Base-by-base conservation (phyloP, 148 eudicot genomes). In the Diospyros kaki region DNA sequence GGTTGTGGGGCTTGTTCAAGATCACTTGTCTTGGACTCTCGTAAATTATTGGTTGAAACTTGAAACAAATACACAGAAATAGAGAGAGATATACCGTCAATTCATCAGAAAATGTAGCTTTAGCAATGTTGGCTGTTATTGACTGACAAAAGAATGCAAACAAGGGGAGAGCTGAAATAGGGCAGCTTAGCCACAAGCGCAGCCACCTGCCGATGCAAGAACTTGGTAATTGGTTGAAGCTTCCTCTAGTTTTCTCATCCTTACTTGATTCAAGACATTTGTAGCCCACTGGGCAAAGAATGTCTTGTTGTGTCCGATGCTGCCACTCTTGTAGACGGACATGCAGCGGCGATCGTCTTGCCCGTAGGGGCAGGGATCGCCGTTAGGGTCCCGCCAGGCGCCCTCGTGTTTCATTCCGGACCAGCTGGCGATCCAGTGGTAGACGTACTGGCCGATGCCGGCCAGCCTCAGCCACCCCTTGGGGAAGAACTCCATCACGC, bases 401-500 rank as follows among this genome's bases (percentile, higher is more conserved):
- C 97, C 97, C 18, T 77, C 80, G 76, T 90, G 90, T 17, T 28
- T 81, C 97, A 93, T 90, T 17, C 93, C 96, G 0, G 96, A 93
- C 96, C 97, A 90, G 66, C 83, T 83, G 13, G 93, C 85, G 0
- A 90, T 78, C 93, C 88, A 86, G 9, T 77, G 89, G 76, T 74
- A 87, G 55, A 89, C 93, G 51, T 45, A 86, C 62, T 93, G 96
- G 50, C 96, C 96, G 3, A 87, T 86, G 0, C 97, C 97, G 2
- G 96, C 96, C 2, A 89, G 85, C 74, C 90, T 86, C 13, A 93
- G 73, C 97, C 97, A 93, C 0, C 97, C 97, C 67, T 90, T 87
- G 12, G 95, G 95, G 74, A 83, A 92, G 73, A 92, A 90, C 66
- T 92, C 97, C 88, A 92, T 80, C 1, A 90, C 91, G 44, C 91